phyloP scores from a whole-genome alignment of 345 rosid genomes.

The Rhodamnia rubescens region DNA sequence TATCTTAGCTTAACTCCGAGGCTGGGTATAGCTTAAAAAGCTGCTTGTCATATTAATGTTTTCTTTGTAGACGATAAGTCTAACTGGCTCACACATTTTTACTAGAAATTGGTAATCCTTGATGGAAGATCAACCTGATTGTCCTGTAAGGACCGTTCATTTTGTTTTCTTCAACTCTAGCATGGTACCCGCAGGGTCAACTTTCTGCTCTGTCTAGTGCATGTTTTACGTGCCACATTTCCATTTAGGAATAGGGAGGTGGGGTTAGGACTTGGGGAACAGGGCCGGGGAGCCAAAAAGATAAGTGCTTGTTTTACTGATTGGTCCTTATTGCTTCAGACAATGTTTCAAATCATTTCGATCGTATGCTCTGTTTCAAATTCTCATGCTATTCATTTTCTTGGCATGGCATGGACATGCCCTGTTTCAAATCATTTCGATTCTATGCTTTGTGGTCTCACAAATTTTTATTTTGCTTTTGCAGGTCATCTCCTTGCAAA shows the following conservation, averaged over 20 bases:
- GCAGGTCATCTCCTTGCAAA: conserved; percentile 40
- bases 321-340: neutral
- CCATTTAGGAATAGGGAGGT: neutral
- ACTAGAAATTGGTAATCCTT: neutral
- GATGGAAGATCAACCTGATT: neutral
- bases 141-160: neutral
- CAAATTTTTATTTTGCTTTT: neutral
- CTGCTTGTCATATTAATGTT: neutral
- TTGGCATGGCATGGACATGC: neutral
- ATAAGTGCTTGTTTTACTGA: neutral
- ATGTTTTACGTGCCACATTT: neutral
- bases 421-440: neutral
- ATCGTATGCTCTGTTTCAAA: neutral
- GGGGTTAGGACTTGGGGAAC: neutral
- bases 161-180: neutral
- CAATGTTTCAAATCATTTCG: neutral
- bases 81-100: neutral
- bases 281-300: neutral
- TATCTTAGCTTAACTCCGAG: too few species aligned
- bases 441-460: neutral
- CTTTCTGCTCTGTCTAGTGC: neutral
- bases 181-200: neutral
- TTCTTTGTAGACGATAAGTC: neutral
- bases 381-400: neutral
- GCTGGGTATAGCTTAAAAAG: too few species aligned